Base-by-base conservation (phyloP, 805 yeast species). In the Cephaloascus albidus region DNA sequence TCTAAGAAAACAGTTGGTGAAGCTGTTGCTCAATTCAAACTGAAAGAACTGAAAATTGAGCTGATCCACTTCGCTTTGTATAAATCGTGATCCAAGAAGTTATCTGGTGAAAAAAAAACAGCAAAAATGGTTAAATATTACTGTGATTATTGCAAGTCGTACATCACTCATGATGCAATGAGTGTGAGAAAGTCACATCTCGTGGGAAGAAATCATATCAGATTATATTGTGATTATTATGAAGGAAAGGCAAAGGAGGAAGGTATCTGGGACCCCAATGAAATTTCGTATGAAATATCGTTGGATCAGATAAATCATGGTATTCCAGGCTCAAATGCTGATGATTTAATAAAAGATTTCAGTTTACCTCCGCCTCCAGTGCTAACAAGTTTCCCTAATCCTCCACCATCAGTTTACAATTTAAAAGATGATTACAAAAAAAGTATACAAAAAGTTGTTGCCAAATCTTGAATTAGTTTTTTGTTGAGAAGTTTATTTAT, bases 131-230 rank as follows among this genome's bases (percentile, higher is more conserved):
- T 78, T 3, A 73, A 80, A 45, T 84, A 80, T 56, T 83, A 81
- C 60, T 87, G 96, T 58, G 93, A 83, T 48, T 87, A 86, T 55
- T 87, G 96, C 55, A 78, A 78, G 52, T 76, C 87, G 16, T 81
- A 82, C 50, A 63, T 88, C 42, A 87, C 96, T 1, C 96, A 87
- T 55, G 95, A 86, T 58, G 82, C 93, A n/a, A 65, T 77, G 49
- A 82, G 93, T 61, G 96, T 87, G 40, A 62, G 95, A 18, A 81
- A 82, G 51, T 78, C 87, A 33, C 96, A 87, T 58, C 57, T 84
- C 33, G 63, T 72, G 32, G 96, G 96, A 8, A 76, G 74, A 49
- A 81, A 84, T 56, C 96, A 87, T 57, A 65, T 84, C 34, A 70
- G 74, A 43, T 68, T 73, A 39, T 84, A 82, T 38, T 78, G 87